Conservation (phyloP, 805 yeast genomes). For the Candida fluviatilis region DNA sequence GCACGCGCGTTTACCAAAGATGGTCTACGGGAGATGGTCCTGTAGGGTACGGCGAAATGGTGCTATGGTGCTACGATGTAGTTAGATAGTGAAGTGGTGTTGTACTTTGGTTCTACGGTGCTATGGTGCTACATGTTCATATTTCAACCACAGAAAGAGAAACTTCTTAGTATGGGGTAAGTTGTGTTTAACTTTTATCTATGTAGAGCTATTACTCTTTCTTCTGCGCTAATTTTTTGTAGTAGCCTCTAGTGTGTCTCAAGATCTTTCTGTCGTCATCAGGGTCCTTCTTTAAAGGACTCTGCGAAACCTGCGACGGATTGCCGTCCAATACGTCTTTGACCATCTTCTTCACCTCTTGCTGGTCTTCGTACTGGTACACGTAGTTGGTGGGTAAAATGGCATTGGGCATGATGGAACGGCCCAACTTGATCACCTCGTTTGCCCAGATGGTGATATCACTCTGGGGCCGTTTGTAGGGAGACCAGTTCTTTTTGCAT, state of each 20-base stretch:
- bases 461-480: conserved; percentile 48
- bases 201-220: conserved; percentile 5
- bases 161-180: too few relatives aligned
- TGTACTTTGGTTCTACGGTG: too few relatives aligned
- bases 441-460: conserved; percentile 60
- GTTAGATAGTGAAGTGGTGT: too few relatives aligned
- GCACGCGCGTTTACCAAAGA: too few relatives aligned
- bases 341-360: conserved; percentile 25
- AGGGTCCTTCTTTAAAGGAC: conserved; percentile 22
- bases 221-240: conserved; percentile 18
- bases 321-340: conserved; percentile 22
- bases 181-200: too few relatives aligned
- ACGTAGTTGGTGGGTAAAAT: conserved; percentile 35
- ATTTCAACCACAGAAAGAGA: too few relatives aligned
- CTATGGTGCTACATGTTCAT: too few relatives aligned
- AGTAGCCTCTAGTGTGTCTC: conserved; percentile 38
- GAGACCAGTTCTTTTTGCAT: conserved; percentile 63
- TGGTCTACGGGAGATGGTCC: too few relatives aligned
- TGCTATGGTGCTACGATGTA: too few relatives aligned
- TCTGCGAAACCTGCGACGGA: conserved; percentile 8
- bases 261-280: conserved; percentile 25
- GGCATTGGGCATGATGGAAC: conserved; percentile 57
- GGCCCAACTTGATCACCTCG: conserved; percentile 57
- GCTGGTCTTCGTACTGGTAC: conserved; percentile 20
- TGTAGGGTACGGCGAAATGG: too few relatives aligned